Conservation (phyloP, 306 rosid species). For the Trichosanthes cucumerina region DNA sequence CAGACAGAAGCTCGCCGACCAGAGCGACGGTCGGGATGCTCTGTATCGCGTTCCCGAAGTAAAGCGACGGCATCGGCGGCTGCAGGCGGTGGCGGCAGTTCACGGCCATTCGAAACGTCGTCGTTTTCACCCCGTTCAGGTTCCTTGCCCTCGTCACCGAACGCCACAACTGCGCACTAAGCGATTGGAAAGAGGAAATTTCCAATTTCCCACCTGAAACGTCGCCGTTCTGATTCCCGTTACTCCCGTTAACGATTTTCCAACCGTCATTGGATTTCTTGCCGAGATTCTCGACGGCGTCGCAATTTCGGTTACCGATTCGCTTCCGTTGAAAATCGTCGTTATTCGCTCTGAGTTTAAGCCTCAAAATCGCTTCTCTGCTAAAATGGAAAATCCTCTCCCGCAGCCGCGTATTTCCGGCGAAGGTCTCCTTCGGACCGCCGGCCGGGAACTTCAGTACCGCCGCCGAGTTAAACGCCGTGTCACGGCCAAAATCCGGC, state of each 20-base stretch:
- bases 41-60: constrained; percentile 89
- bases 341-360: constrained; percentile 30
- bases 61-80: constrained; percentile 56
- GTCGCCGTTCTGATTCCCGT: constrained; percentile 13
- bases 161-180: constrained; percentile 77
- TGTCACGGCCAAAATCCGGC: constrained; percentile 46
- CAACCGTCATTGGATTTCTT: constrained; percentile 34
- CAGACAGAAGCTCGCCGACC: constrained; percentile 34
- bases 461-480: constrained; percentile 47
- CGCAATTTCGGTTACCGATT: constrained; percentile 20
- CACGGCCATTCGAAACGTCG: constrained; percentile 91
- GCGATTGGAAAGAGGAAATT: constrained; percentile 80
- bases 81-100: constrained; percentile 70
- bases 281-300: constrained; percentile 22
- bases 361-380: constrained; percentile 30
- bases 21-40: constrained; percentile 68
- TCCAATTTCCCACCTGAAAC: constrained; percentile 8
- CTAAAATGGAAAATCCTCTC: constrained; percentile 67
- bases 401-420: constrained; percentile 41
- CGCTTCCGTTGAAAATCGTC: neutral
- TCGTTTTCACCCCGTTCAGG: constrained; percentile 28
- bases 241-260: constrained; percentile 17
- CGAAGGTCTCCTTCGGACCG: constrained; percentile 47
- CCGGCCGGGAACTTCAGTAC: constrained; percentile 48
- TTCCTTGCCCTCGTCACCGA: constrained; percentile 73